Conservation (phyloP, 2,329 filamentous ascomycete species). For the Sordariomycetes sp. region DNA sequence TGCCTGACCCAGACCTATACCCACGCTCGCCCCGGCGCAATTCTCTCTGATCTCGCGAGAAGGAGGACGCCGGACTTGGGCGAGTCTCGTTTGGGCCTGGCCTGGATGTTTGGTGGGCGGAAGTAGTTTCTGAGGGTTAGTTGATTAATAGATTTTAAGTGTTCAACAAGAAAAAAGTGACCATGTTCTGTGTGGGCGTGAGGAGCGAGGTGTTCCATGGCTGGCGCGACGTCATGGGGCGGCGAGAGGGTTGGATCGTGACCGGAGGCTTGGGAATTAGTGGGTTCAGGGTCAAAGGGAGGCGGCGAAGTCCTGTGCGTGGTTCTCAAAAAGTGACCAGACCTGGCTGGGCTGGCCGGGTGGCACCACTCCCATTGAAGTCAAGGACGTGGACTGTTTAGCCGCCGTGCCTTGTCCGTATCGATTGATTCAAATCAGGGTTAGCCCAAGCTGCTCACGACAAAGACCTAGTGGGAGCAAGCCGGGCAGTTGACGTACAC, state of each 20-base stretch:
- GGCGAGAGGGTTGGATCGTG: background rate
- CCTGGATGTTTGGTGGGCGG: background rate
- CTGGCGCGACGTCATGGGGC: background rate
- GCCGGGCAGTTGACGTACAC: no score
- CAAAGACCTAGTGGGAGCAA: no score
- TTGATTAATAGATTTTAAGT: background rate
- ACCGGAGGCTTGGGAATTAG: background rate
- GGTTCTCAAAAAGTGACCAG: background rate
- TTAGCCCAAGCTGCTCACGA: no score
- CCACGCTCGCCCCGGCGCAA: slow-evolving; percentile 1
- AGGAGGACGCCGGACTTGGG: background rate
- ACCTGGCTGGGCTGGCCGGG: background rate
- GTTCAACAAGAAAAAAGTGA: background rate
- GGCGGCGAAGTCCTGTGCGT: background rate
- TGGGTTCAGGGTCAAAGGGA: background rate
- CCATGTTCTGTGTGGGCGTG: background rate
- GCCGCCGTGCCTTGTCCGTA: background rate
- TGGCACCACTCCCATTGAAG: background rate
- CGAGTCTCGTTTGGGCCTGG: slow-evolving; percentile 1
- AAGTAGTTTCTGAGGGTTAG: background rate
- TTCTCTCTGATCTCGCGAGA: background rate
- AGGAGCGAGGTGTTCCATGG: background rate
- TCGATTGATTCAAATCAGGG: background rate
- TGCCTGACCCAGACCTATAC: slow-evolving; percentile 6
- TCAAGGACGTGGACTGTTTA: background rate